Evolutionary conservation across 768 basidiomycete genomes (phyloP).

Genomic region (Psilocybe tampanensis): DNA sequence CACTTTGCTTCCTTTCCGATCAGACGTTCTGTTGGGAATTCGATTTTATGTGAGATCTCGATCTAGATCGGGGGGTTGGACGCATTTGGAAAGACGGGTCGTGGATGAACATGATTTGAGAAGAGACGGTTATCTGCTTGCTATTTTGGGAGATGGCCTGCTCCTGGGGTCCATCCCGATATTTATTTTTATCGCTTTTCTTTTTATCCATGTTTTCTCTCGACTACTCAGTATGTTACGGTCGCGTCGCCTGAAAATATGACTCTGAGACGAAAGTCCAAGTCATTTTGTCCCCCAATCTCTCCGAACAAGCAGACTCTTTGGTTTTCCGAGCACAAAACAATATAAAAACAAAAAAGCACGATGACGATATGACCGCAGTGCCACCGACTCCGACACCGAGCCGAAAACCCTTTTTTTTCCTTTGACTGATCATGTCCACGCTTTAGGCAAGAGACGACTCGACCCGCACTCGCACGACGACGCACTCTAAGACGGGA

Average conservation of each 20-base stretch:
- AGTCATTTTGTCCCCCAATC: no score
- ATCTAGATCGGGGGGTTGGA: constrained; percentile 23
- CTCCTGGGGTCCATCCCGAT: not conserved
- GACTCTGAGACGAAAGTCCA: no score
- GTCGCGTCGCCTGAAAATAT: no score
- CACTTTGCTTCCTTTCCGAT: constrained; percentile 30
- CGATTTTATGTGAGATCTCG: constrained; percentile 15
- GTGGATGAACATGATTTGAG: no score
- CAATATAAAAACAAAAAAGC: no score
- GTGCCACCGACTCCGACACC: not conserved
- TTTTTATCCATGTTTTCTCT: no score
- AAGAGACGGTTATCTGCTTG: not conserved
- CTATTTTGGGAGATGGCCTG: not conserved
- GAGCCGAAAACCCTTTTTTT: not conserved
- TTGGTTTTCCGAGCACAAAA: no score
- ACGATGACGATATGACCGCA: not conserved
- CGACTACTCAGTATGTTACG: no score
- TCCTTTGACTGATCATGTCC: constrained; percentile 9
- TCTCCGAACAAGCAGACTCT: no score
- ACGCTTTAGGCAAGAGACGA: not conserved
- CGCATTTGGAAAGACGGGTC: not conserved
- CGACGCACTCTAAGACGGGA: not conserved
- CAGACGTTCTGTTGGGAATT: constrained; percentile 44
- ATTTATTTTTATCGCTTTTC: no score
- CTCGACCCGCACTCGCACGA: not conserved